Base-by-base conservation (phyloP, 2,329 filamentous ascomycete genomes). In the Talaromyces sp. region DNA sequence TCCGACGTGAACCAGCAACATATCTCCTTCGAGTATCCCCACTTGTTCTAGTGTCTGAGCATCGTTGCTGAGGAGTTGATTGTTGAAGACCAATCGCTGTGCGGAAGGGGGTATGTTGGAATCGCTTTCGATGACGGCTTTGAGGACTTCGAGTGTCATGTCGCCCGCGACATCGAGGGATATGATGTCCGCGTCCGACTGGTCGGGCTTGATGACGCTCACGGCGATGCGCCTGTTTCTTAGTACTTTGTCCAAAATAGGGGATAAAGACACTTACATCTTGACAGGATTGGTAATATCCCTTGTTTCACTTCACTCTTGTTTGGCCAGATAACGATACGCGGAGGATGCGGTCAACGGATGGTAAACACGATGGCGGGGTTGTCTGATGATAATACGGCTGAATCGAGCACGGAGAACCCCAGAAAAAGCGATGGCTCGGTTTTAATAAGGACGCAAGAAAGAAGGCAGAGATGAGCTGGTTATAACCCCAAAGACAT, bases 61-160 rank as follows among this genome's bases (percentile, higher is more conserved):
- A 72, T 93, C 89, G 78, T 93, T 89, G 70, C 83, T 85, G 63
- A 99, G 87, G 49, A 93, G 86, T 69, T 87, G 86, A 69, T 94
- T 95, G 76, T 97, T 96, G 81, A 94, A 90, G 80, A 95, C 96
- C 74, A 98, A 89, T 74, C 92, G 89, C 77, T 97, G 93, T 56
- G 89, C 84, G 52, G 84, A 82, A 19, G 88, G 85, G 33, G 90
- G 87, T 70, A 96, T 89, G 71, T 83, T 83, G 58, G 90, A 90
- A 79, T 98, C 94, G 78, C 88, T 90, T 76, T 95, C 87, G 75
- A 99, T 90, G 74, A 92, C 91, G 74, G 89, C 90, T 79, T 96
- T 96, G 70, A 99, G 86, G 62, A 92, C 89, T 73, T 89, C 89
- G 71, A 98, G 80, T 57, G 91, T 92, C 84, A 95, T 92, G 72